Percentiles rank a stretch among this genome's conserved stretches.
Evolutionary conservation across 345 rosid species (phyloP).

Genomic region (Populus nigra): DNA sequence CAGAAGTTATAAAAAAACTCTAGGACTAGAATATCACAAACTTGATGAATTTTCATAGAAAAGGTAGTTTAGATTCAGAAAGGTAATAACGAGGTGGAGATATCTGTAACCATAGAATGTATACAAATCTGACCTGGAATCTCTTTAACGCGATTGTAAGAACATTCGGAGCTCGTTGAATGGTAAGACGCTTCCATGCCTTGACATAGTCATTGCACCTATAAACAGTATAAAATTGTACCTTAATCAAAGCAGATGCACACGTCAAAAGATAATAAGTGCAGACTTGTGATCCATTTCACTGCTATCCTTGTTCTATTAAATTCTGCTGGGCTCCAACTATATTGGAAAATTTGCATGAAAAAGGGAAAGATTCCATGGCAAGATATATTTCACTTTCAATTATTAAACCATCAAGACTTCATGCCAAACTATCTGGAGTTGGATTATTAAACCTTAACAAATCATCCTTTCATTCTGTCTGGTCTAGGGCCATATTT

Average conservation of each 20-base stretch:
- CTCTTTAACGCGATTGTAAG: conserved; percentile 94
- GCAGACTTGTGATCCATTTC: not conserved
- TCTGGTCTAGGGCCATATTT: not conserved
- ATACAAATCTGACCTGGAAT: conserved; percentile 57
- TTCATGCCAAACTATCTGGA: not conserved
- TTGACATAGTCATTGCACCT: conserved; percentile 91
- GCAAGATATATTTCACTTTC: not conserved
- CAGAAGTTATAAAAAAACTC: not conserved
- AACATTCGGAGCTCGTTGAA: conserved; percentile 71
- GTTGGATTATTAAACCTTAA: not conserved
- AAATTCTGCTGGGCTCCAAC: not conserved
- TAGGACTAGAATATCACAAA: not conserved
- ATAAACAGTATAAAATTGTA: conserved; percentile 11
- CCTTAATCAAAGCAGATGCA: not conserved
- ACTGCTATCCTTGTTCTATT: not conserved
- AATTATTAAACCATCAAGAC: not conserved
- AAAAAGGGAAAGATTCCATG: not conserved
- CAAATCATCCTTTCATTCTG: not conserved
- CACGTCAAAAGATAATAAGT: not conserved
- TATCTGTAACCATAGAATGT: not conserved
- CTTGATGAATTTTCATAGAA: not conserved
- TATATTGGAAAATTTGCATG: not conserved
- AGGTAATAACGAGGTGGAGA: not conserved
- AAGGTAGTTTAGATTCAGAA: conserved; percentile 6
- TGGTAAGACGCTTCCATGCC: conserved; percentile 90